Base-by-base conservation (phyloP, 306 rosid species). In the Cicer bijugum region DNA sequence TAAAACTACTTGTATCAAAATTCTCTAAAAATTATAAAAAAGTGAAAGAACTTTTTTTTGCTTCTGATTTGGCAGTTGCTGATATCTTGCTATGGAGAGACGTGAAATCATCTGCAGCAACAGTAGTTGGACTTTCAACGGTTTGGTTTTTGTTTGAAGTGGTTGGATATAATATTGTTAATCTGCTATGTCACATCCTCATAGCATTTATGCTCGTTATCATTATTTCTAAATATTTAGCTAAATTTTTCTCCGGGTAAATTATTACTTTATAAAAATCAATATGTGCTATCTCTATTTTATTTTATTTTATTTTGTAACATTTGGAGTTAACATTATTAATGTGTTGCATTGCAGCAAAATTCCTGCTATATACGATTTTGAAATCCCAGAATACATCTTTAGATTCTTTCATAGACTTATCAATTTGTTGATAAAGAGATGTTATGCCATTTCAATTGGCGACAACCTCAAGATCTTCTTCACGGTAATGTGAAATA, bases 91-190 rank as follows among this genome's bases (percentile, higher is more conserved):
- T 85, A 50, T 88, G 96, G 97, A 84, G 64, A 84, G 67, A 92
- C 69, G 86, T 68, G 87, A 75, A 8, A 59, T 6, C 64, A 77
- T 78, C 92, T 2, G 87, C 78, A 14, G 70, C 70, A 71, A 65
- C 82, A 38, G 74, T 84, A 8, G 76, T 42, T 10, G 94, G 87
- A 43, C 69, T 87, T 46, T 82, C 86, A 23, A 16, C 43, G 4
- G 40, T 84, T 43, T 92, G 91, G 92, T 53, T 86, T 67, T 81
- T 85, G n/a, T 67, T 88, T 48, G 89, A 88, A 87, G 91, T 85
- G 40, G 79, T 65, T 2, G 96, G 88, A 44, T 92, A 81, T 81
- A 71, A 67, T 28, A 82, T 88, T n/a, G 51, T 92, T 44, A 70
- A 88, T 50, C 82, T 92, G 12, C 80, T 87, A 3, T 87, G 80